Conservation (phyloP, 345 rosid species). For the Melaleuca quinquenervia region DNA sequence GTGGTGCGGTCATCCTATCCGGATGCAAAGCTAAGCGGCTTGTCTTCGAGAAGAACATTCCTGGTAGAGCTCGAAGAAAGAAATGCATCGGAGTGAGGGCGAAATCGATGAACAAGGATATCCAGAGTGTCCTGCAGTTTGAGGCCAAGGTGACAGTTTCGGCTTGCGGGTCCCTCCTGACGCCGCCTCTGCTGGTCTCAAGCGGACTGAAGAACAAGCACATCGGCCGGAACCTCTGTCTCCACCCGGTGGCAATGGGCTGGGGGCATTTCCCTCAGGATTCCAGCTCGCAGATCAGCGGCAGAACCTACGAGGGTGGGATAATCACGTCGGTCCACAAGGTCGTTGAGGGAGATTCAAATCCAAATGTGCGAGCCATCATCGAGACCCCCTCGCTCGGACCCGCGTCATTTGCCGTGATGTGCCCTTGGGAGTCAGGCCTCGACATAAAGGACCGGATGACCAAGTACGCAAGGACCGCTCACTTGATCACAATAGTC, state of each 20-base stretch:
- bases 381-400: slow-evolving; percentile 49
- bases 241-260: slow-evolving; percentile 69
- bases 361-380: slow-evolving; percentile 18
- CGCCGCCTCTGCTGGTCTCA: slow-evolving; percentile 70
- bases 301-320: slow-evolving; percentile 48
- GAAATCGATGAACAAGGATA: slow-evolving; percentile 19
- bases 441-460: slow-evolving; percentile 36
- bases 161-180: slow-evolving; percentile 64
- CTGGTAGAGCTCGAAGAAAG: slow-evolving; percentile 20
- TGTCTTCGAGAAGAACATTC: slow-evolving; percentile 23
- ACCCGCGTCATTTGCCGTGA: slow-evolving; percentile 28
- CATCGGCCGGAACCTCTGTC: slow-evolving; percentile 68
- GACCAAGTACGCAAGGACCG: slow-evolving; percentile 43
- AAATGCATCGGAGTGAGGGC: slow-evolving; percentile 70
- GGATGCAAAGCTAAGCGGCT: slow-evolving; percentile 78
- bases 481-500: slow-evolving; percentile 29
- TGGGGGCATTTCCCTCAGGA: slow-evolving; percentile 89
- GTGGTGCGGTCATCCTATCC: slow-evolving; percentile 60
- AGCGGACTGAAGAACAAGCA: slow-evolving; percentile 66
- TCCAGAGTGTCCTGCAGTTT: slow-evolving; percentile 32
- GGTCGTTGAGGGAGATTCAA: slow-evolving; percentile 5
- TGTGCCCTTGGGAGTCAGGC: slow-evolving; percentile 56
- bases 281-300: slow-evolving; percentile 31
- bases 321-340: slow-evolving; percentile 41
- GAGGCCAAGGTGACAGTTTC: slow-evolving; percentile 72